Conservation (phyloP, 768 basidiomycete genomes). For the Multifurca ochricompacta region DNA sequence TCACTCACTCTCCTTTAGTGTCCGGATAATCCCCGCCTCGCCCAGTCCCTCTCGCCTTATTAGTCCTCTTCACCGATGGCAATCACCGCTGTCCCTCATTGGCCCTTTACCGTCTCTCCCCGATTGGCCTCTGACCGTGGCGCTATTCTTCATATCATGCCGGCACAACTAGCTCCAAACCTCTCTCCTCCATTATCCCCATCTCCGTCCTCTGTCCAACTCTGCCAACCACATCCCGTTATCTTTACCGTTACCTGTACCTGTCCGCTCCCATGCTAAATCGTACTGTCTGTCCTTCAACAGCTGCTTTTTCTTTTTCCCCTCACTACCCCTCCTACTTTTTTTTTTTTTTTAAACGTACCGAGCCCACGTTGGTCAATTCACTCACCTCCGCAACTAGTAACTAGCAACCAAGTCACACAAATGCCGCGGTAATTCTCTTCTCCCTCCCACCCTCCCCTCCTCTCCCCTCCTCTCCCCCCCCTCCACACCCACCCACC, state of each 20-base stretch:
- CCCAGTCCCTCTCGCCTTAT: background rate
- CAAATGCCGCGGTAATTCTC: background rate
- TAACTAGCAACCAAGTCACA: background rate
- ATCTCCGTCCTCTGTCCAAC: slow-evolving; percentile 2
- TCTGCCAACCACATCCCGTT: slow-evolving; percentile 3
- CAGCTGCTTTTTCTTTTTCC: background rate
- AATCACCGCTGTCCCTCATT: slow-evolving; percentile 14
- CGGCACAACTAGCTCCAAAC: background rate
- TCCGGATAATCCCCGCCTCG: slow-evolving; percentile 13
- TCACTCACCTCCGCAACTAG: background rate
- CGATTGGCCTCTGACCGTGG: slow-evolving; percentile 1
- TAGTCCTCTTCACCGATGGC: background rate
- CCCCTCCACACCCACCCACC: background rate
- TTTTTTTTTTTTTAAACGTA: background rate
- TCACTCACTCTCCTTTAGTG: too few species aligned
- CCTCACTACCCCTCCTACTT: background rate
- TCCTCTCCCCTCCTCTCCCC: background rate
- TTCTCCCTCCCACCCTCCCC: background rate
- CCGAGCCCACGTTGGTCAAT: too few species aligned
- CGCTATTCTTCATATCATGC: slow-evolving; percentile 1
- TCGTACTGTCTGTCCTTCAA: background rate
- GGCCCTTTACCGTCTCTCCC: background rate
- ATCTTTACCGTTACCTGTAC: slow-evolving; percentile 5
- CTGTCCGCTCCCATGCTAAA: slow-evolving; percentile 13
- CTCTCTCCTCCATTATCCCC: background rate